phyloP scores from a whole-genome alignment of 2,329 filamentous ascomycete species.

The Beauveria scarabaeidicola region DNA sequence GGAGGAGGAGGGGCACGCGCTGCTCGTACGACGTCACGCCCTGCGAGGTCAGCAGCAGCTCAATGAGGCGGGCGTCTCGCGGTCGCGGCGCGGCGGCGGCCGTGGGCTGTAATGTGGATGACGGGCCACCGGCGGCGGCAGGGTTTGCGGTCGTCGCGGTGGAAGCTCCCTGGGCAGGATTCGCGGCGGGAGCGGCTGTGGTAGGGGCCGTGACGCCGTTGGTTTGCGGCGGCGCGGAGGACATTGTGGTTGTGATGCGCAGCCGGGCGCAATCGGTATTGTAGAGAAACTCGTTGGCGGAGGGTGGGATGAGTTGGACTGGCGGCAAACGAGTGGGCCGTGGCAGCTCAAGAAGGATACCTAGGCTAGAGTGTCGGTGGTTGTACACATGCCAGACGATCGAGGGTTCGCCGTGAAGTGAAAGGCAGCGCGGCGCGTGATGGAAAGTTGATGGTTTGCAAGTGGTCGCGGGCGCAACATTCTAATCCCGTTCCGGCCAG shows the following conservation, averaged over 20 bases:
- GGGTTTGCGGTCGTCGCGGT: not conserved
- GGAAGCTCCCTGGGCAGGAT: not conserved
- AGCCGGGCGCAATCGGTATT: not conserved
- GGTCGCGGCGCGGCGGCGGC: slow-evolving; percentile 48
- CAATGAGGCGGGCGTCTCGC: slow-evolving; percentile 70
- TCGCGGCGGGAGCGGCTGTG: slow-evolving; percentile 4
- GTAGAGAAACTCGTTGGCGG: not conserved
- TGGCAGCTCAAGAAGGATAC: not conserved
- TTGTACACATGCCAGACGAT: not conserved
- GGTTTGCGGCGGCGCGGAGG: not conserved
- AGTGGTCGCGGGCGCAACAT: slow-evolving; percentile 9
- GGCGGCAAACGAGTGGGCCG: not conserved
- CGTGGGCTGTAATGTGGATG: slow-evolving; percentile 22
- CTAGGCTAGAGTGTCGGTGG: not conserved
- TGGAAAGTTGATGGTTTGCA: not conserved
- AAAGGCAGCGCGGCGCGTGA: not conserved
- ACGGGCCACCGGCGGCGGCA: slow-evolving; percentile 16
- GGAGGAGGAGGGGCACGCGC: slow-evolving; percentile 71
- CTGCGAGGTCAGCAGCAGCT: slow-evolving; percentile 69
- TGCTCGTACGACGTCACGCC: slow-evolving; percentile 74
- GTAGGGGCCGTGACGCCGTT: slow-evolving; percentile 9
- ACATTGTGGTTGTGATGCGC: not conserved
- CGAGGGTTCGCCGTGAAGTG: too few relatives aligned
- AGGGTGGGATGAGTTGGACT: not conserved
- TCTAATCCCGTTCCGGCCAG: slow-evolving; percentile 10